Evolutionary conservation across 2,329 filamentous ascomycete species (phyloP).

Genomic region (Ilyonectria mors-panacis): DNA sequence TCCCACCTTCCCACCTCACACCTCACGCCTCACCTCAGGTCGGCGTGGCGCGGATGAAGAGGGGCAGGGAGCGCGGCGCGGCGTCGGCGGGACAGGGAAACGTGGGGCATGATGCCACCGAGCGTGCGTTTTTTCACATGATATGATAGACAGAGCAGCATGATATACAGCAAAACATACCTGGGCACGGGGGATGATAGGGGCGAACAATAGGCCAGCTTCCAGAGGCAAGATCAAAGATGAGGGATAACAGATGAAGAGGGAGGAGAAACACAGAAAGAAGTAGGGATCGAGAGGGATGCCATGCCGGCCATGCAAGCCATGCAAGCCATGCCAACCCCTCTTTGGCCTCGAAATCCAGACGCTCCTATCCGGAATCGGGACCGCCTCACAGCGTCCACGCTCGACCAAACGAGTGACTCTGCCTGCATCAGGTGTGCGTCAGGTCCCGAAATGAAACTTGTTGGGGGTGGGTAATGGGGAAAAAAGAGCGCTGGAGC

Average conservation of each 20-base stretch:
- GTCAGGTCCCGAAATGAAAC: constrained; percentile 3
- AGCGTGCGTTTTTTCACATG: constrained; percentile 36
- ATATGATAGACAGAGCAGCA: constrained; percentile 32
- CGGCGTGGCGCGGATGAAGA: constrained; percentile 34
- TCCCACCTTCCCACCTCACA: not conserved
- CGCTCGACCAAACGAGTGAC: not conserved
- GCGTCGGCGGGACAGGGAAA: constrained; percentile 31
- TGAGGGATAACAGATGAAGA: not conserved
- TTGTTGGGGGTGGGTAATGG: constrained; percentile 7
- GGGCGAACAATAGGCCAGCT: not conserved
- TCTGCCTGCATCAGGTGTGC: not conserved
- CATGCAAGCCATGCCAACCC: not conserved
- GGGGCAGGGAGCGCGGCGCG: constrained; percentile 31
- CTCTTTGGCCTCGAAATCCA: not conserved
- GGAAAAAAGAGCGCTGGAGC: not conserved
- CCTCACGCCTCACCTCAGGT: constrained; percentile 6
- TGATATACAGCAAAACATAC: constrained; percentile 9
- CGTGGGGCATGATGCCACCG: constrained; percentile 46
- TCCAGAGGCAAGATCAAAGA: not conserved
- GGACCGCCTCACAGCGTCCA: not conserved
- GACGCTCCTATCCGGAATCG: not conserved
- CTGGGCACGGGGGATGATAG: not conserved
- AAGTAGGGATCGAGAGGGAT: not conserved
- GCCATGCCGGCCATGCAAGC: not conserved
- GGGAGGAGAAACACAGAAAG: not conserved